Evolutionary conservation across 805 yeast species (phyloP), one percentile per base, ranked within the genome.

Genomic region (Candida michaelii): DNA sequence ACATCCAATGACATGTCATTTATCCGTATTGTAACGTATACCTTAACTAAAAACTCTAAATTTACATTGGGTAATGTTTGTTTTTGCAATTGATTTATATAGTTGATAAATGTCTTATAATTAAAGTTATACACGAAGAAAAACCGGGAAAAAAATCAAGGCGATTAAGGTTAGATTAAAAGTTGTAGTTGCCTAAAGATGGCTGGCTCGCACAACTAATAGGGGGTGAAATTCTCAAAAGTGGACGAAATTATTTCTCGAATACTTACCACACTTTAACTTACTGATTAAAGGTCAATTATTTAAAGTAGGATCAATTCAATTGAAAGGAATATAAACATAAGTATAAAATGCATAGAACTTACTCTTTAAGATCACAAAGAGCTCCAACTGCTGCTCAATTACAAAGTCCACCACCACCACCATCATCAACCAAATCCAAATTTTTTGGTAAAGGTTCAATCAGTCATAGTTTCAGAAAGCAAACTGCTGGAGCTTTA

Each of bases 301-400:
- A 12, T 16, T 14, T 5, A n/a, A 23, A 33, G 29, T 21, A 23
- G n/a, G n/a, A n/a, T n/a, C n/a, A n/a, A n/a, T n/a, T n/a, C n/a
- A n/a, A n/a, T n/a, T 17, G 15, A 30, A 30, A 16, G 16, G 23
- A 30, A 27, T 8, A 9, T 9, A 11, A 27, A 27, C 29, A 5
- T 7, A 30, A 7, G n/a, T n/a, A 33, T n/a, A 27, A 32, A 18
- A 85, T 85, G 91, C 89, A 85, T 72, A 83, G 89, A 80, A 85
- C 93, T 9, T 85, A 85, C 63, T 85, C 93, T 15, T 69, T 85
- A 60, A 83, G 91, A 79, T 74, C 81, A 48, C 69, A 77, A 42
- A 83, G 87, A 67, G 89, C 90, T 36, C 91, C 90, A 53, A 83
- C 91, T 30, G 89, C 90, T 48, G 77, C 90, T 47, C 88, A 85